Evolutionary conservation across 1,284 basidiomycete genomes (phyloP), one percentile per base, ranked within the genome.

Genomic region (Mycena sp.): DNA sequence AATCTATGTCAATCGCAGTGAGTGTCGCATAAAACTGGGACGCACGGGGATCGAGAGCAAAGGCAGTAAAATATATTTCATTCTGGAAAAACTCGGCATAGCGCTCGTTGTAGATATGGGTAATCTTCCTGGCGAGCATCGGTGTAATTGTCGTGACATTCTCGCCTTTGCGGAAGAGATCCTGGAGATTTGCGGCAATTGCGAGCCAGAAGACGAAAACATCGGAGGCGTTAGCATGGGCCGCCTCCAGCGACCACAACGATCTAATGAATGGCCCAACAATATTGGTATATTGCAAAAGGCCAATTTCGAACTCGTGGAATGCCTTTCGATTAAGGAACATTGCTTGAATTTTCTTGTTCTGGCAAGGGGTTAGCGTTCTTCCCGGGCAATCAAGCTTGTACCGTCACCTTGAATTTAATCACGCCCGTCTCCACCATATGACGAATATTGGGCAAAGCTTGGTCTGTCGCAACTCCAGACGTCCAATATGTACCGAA

Each of bases 121-220:
- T 43, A n/a, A 43, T 19, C 19, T 43, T 43, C 7, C 9, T 43
- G 7, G 41, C 41, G 41, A 43, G 41, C 11, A 7, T n/a, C 11
- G 7, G 41, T 7, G 41, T 9, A 19, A 43, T 43, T 9, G 10
- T n/a, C 7, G 11, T 43, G 16, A 43, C 16, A 16, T 9, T 19
- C 41, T 23, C 16, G 16, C 10, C 10, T 9, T 43, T 10, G 21
- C 19, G 10, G 19, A 43, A 43, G 19, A 23, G 14, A 23, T 43
- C 19, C 19, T 43, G 10, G 11, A 43, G 41, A 10, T 11, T 19
- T 7, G 41, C 10, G 19, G 41, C 41, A 43, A 43, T 43, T 9
- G 41, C 10, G 10, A 43, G 10, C 41, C 41, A 43, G 21, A 43
- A 76, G 69, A 55, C 32, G 40, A 43, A 43, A 17, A 10, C 40